Percentiles rank a stretch among this genome's conserved stretches.
These are phyloP conservation scores for Kickxella alabastrina DNA, from an alignment of 192 early-diverging fungal genomes.

Conservation along the genomic window DNA sequence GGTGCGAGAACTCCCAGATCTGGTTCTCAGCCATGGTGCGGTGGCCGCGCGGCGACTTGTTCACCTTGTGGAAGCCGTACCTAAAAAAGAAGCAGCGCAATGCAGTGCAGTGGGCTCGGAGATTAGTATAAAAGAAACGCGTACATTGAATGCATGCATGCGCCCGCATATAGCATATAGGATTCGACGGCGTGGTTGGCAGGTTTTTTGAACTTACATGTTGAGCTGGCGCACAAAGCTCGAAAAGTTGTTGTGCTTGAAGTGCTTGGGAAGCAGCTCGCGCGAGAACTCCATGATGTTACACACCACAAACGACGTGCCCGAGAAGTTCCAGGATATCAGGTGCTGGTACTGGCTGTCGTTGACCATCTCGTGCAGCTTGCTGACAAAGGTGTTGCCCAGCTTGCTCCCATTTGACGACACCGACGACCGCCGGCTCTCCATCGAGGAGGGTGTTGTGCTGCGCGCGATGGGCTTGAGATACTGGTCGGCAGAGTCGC, in stretches of 20 bases:
- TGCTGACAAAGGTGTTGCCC: constrained; percentile 61
- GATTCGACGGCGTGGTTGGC: too few species aligned
- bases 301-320: constrained; percentile 86
- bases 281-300: constrained; percentile 86
- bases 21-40: constrained; percentile 84
- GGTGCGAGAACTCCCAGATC: constrained; percentile 87
- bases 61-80: constrained; percentile 89
- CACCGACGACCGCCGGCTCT: constrained; percentile 48
- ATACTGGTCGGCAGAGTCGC: constrained; percentile 51
- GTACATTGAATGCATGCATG: background rate
- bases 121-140: background rate
- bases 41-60: constrained; percentile 82
- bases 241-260: constrained; percentile 90
- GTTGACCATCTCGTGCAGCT: constrained; percentile 74
- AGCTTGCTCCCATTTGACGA: constrained; percentile 45
- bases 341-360: constrained; percentile 83
- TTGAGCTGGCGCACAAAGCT: constrained; percentile 87
- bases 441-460: constrained; percentile 48
- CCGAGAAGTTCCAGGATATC: constrained; percentile 86
- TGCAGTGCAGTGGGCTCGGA: background rate
- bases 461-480: constrained; percentile 49
- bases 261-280: constrained; percentile 88
- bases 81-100: constrained; percentile 27
- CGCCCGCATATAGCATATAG: background rate
- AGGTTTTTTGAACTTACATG: too few species aligned